Base-by-base conservation (phyloP, 345 rosid genomes). In the Linum tenue region DNA sequence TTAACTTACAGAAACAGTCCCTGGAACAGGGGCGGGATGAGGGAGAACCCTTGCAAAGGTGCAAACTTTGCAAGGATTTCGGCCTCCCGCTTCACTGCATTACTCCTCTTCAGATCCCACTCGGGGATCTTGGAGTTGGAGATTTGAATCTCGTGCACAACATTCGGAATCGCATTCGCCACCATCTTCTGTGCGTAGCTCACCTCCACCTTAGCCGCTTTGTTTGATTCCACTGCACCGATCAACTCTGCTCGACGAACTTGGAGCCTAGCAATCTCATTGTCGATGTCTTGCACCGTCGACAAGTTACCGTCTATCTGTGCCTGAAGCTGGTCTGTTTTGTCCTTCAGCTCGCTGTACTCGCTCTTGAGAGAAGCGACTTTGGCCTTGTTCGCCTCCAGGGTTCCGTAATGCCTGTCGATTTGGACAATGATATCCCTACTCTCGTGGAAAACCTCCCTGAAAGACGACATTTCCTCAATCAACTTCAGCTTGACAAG, bases 401-500 rank as follows among this genome's bases (percentile, higher is more conserved):
- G 90, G 59, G 66, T 70, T 22, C 72, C 72, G 73, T 79, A 78
- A 70, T 75, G 77, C 39, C 72, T 73, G 57, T 78, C 62, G 22
- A 86, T 86, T 44, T 81, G 75, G 39, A 72, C 69, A 64, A 82
- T 71, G 22, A 73, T 43, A 40, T 64, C 63, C 77, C 81, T 74
- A 73, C 80, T 82, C 76, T 83, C 85, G 1, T 80, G 73, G 55
- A 76, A 88, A 22, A 77, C 85, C 75, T 81, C 76, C 42, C 86
- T 78, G 59, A 79, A 83, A 11, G 73, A 69, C 37, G 96, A 87
- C 11, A 88, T 81, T 71, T 88, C 90, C 67, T 84, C 84, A 5
- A 89, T 78, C 61, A 83, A 73, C 71, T 84, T 86, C 66, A 83
- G 58, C 79, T 80, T 86, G 41, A 86, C 86, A 39, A 78, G 83